These are phyloP conservation scores for Syzygium aromaticum DNA, from an alignment of 345 rosid species.

Conservation along the genomic window DNA sequence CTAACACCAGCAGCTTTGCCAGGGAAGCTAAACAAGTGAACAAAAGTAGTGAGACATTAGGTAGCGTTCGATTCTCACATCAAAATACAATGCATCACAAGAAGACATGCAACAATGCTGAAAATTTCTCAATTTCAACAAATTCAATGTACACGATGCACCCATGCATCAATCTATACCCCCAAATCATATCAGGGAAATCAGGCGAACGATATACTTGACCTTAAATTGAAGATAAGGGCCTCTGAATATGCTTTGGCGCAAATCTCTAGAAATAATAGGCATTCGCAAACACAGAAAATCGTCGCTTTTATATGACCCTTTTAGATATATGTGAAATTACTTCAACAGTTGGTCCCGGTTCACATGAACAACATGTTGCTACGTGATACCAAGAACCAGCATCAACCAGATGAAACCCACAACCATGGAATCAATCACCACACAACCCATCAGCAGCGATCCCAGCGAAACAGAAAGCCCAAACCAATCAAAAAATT, in stretches of 20 bases:
- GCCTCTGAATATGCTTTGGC: neutral
- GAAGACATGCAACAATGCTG: neutral
- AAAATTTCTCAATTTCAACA: neutral
- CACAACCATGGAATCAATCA: neutral
- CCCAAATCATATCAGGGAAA: neutral
- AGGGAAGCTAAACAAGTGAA: conserved; percentile 49
- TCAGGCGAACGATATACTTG: neutral
- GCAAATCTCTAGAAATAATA: neutral
- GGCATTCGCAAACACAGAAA: neutral
- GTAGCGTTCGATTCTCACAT: neutral
- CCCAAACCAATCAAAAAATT: neutral
- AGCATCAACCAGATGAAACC: neutral
- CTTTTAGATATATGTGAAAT: neutral
- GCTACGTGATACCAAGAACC: neutral
- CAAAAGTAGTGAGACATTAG: neutral
- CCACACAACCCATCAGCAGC: neutral
- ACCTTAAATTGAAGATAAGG: neutral
- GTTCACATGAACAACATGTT: neutral
- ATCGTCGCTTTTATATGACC: neutral
- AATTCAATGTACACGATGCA: neutral
- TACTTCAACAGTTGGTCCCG: neutral
- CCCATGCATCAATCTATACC: neutral
- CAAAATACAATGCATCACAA: neutral
- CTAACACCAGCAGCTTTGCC: conserved; percentile 79
- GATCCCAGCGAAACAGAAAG: neutral